Base-by-base conservation (phyloP, 306 rosid species). In the Dalbergia cochinchinensis region DNA sequence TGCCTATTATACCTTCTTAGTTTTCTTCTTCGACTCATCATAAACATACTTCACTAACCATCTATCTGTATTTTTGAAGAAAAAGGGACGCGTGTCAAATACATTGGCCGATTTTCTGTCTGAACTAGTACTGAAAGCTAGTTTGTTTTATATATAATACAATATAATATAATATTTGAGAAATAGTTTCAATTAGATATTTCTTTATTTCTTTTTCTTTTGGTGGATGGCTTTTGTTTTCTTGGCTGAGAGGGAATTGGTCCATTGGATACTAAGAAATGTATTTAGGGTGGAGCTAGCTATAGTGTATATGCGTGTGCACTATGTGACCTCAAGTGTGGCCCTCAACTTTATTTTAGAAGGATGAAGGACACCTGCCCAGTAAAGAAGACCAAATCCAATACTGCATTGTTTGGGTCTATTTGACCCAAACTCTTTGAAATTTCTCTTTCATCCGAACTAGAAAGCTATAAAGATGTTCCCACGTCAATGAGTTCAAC, bases 401-500 rank as follows among this genome's bases (percentile, higher is more conserved):
- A 81, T 82, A 73, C 41, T 66, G 75, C 69, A 78, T 69, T 58
- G 78, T 58, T 83, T 57, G 63, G 35, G 83, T 85, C 84, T 68
- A 48, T 82, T 75, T 79, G 37, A 19, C 48, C 59, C 66, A 55
- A 18, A 78, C 60, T 74, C 73, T 66, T 80, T 53, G 48, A 75
- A 73, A 48, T 73, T 66, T 77, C 63, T 80, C 69, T 87, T 82
- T 84, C 84, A 76, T 86, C 70, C 50, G 60, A 77, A 76, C 84
- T 87, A 80, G 76, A 73, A 37, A 71, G 71, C 73, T 78, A 80
- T 80, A 59, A 62, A 79, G 77, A 78, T 87, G 86, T 80, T 70
- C 84, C 84, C 86, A 87, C 86, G 79, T 77, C 73, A 69, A 20
- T 63, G 64, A 83, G 86, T 80, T 83, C 86, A 84, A 82, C 92